Evolutionary conservation across 768 basidiomycete genomes (phyloP), one percentile per base, ranked within the genome.

Genomic region (Tylopilus felleus): DNA sequence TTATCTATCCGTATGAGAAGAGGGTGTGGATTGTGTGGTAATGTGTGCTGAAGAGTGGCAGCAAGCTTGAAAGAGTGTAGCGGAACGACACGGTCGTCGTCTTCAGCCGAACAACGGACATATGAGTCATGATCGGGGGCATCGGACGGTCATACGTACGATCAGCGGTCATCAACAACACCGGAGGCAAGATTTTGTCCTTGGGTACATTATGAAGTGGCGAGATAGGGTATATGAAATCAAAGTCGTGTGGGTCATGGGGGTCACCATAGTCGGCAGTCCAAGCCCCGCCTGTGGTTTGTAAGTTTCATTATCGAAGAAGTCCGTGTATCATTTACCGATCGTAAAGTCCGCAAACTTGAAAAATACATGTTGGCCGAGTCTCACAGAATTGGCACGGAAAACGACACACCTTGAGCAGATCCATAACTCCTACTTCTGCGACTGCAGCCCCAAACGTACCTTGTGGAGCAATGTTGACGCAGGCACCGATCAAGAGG

Each of bases 51-150:
- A 35, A 92, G 73, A n/a, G 83, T 82, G 16, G 91, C 91, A 0
- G 85, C 84, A 47, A 83, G 77, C 71, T 93, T 93, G 80, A 88
- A 91, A 9, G 89, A 88, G 70, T 92, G 91, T 65, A 90, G 73
- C 1, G 89, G 88, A 5, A 92, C 89, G n/a, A 93, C 90, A 31
- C 90, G 85, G 62, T 90, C 88, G 60, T 92, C 90, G 57, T 90
- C 88, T 90, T 61, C 13, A 29, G 21, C 36, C 38, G 42, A 44
- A 27, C 27, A 25, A 22, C 13, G 14, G 28, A n/a, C 19, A 21
- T 6, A 29, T 61, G 21, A 62, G 57, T 46, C 41, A 49, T 27
- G 9, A 36, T 49, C 7, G 19, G 22, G 33, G 17, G 19, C 5
- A 33, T 29, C 29, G 8, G 8, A 29, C 8, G 10, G n/a, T 44